A percentile compares a stretch with the other conserved stretches of the same genome.
Conservation (phyloP, 306 rosid species). For the Myrica gale region DNA sequence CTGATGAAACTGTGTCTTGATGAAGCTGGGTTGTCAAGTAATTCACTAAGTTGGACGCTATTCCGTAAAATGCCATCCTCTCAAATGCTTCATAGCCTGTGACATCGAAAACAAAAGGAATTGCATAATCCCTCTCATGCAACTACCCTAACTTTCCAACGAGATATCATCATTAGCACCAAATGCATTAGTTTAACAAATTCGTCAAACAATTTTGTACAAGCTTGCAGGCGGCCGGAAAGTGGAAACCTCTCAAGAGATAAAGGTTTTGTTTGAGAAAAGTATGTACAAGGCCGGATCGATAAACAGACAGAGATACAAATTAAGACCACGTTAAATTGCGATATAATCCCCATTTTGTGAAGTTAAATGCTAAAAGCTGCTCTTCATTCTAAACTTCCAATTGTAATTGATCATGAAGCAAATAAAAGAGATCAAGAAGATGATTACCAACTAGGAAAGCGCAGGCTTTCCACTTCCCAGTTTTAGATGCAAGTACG, state of each 20-base stretch:
- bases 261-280: too few relatives aligned
- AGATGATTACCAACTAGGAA: constrained; percentile 75
- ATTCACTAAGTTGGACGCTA: constrained; percentile 86
- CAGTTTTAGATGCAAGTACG: constrained; percentile 71
- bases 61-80: constrained; percentile 97
- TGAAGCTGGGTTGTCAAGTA: constrained; percentile 81
- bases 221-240: not conserved
- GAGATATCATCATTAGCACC: not conserved
- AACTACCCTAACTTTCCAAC: too few relatives aligned
- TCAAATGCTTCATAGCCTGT: constrained; percentile 97
- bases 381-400: too few relatives aligned
- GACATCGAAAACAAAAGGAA: not conserved
- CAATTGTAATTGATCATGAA: too few relatives aligned
- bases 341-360: too few relatives aligned
- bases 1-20: constrained; percentile 90
- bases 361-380: too few relatives aligned
- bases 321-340: too few relatives aligned
- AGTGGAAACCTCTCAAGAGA: not conserved
- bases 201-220: not conserved
- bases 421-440: not conserved
- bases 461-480: constrained; percentile 97
- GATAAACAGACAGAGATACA: too few relatives aligned
- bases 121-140: not conserved
- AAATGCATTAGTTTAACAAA: not conserved
- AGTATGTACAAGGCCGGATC: too few relatives aligned